A percentile compares a stretch with the other conserved stretches of the same genome.
These are phyloP conservation scores for Tetrastigma voinierianum DNA, from an alignment of 164 flowering plant genomes.

Conservation along the genomic window DNA sequence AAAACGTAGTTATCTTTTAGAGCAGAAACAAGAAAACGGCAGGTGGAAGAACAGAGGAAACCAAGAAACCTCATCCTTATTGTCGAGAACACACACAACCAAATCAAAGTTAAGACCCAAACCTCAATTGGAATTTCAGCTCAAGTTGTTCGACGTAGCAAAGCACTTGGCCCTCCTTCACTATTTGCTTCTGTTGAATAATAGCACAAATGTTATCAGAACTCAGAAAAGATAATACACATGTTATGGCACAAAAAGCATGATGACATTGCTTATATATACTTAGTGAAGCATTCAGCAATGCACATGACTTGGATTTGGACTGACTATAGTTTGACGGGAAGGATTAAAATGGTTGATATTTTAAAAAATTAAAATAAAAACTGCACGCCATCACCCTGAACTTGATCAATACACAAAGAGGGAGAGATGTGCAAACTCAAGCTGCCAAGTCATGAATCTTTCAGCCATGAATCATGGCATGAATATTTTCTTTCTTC, in stretches of 20 bases:
- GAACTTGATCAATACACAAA: no score
- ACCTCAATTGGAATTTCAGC: constrained; percentile 75
- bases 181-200: constrained; percentile 58
- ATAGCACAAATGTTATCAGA: constrained; percentile 5
- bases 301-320: background rate
- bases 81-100: background rate
- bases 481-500: no score
- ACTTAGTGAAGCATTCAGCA: background rate
- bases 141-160: constrained; percentile 85
- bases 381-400: no score
- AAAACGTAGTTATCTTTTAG: background rate
- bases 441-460: no score
- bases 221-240: background rate
- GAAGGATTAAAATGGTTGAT: background rate
- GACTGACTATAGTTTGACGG: background rate
- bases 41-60: background rate
- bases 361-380: no score
- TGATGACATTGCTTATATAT: background rate
- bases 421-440: no score
- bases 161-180: constrained; percentile 81
- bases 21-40: background rate
- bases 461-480: no score
- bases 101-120: constrained; percentile 10
- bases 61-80: background rate
- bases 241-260: background rate